These are phyloP conservation scores for Xylariales sp. DNA, from an alignment of 2,329 filamentous ascomycete species.

Conservation along the genomic window DNA sequence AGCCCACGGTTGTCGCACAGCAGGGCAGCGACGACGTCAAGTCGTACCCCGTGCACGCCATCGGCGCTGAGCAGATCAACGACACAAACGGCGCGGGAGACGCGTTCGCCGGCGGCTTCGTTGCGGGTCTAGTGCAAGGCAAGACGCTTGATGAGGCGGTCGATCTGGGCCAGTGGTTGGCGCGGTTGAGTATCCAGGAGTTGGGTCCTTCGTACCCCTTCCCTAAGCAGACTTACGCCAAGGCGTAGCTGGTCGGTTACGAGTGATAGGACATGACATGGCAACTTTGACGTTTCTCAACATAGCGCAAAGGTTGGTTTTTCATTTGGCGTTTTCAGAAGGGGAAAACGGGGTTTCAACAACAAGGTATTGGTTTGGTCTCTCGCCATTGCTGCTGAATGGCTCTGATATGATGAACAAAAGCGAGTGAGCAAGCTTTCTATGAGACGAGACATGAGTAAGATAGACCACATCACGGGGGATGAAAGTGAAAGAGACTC, in stretches of 20 bases:
- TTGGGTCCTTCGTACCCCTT: conserved; percentile 90
- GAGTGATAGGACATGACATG: neutral
- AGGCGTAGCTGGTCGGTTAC: neutral
- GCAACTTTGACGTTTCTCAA: conserved; percentile 11
- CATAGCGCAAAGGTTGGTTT: conserved; percentile 5
- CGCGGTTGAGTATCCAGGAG: conserved; percentile 89
- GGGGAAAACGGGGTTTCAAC: conserved; percentile 8
- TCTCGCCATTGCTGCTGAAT: too few species aligned
- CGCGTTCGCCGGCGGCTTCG: conserved; percentile 91
- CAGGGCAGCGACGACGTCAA: conserved; percentile 66
- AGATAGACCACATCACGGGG: too few species aligned
- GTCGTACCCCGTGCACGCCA: conserved; percentile 76
- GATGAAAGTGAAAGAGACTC: too few species aligned
- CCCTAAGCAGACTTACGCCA: conserved; percentile 69
- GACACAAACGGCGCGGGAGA: conserved; percentile 98
- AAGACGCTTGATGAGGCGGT: conserved; percentile 73
- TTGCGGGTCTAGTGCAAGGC: conserved; percentile 82
- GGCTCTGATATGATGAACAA: too few species aligned
- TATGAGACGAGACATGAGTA: neutral
- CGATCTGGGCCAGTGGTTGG: conserved; percentile 96
- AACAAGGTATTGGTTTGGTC: conserved; percentile 7
- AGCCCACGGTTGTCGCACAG: conserved; percentile 80
- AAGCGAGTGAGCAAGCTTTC: neutral
- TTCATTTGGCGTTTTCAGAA: conserved; percentile 6
- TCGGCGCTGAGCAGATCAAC: conserved; percentile 73